A percentile compares a stretch with the other conserved stretches of the same genome.
Evolutionary conservation across 108 stramenopile genomes (phyloP).

Genomic region (Schizochytrium sp.): DNA sequence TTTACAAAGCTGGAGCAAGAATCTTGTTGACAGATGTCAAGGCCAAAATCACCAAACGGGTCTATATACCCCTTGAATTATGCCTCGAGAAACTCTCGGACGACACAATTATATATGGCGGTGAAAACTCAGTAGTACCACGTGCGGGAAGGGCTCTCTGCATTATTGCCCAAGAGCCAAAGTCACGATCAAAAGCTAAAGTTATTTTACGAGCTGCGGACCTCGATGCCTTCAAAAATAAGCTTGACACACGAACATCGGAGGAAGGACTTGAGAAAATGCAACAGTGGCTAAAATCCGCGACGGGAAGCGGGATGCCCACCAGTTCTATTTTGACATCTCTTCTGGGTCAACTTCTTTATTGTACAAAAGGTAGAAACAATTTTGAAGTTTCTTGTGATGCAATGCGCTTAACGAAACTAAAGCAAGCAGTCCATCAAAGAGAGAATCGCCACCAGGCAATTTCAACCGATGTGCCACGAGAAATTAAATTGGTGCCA

Average conservation of each 20-base stretch:
- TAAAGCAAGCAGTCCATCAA: neutral
- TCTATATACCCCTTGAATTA: constrained; percentile 34
- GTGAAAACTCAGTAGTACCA: neutral
- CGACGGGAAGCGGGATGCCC: neutral
- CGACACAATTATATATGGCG: neutral
- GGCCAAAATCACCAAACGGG: neutral
- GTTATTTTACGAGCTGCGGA: neutral
- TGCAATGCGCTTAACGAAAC: neutral
- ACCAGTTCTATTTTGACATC: neutral
- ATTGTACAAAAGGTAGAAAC: neutral
- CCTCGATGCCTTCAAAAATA: neutral
- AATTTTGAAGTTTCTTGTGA: constrained; percentile 18
- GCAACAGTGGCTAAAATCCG: neutral
- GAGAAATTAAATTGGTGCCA: neutral
- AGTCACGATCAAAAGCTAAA: neutral
- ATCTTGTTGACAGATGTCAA: neutral
- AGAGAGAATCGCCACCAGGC: neutral
- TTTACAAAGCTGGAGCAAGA: constrained; percentile 31
- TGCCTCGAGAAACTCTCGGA: neutral
- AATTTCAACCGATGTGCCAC: neutral
- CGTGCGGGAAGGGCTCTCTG: neutral
- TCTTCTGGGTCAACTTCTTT: neutral
- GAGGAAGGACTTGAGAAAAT: neutral
- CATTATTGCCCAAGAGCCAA: neutral
- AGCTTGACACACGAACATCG: neutral